A percentile compares a stretch with the other conserved stretches of the same genome.
Conservation (phyloP, 495 filamentous ascomycete species). For the Physcia stellaris region DNA sequence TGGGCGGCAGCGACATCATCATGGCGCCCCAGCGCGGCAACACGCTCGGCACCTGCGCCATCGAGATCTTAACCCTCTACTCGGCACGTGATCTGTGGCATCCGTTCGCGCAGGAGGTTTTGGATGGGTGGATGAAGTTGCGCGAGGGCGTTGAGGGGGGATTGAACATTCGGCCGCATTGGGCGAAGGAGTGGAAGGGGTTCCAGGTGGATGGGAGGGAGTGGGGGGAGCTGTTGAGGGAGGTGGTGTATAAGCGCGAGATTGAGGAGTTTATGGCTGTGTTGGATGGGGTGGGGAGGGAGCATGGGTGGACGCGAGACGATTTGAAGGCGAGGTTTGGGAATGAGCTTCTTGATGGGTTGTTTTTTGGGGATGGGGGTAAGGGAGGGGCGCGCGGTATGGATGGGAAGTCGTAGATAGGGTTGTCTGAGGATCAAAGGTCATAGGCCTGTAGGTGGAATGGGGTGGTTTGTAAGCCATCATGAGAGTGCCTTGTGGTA, state of each 20-base stretch:
- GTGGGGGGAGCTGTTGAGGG: constrained; percentile 22
- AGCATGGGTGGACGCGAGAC: constrained; percentile 31
- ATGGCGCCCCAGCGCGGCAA: constrained; percentile 39
- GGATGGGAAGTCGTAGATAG: too few relatives aligned
- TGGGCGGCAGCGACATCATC: constrained; percentile 29
- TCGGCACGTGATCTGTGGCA: constrained; percentile 29
- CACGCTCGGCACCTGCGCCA: constrained; percentile 29
- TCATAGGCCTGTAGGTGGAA: too few relatives aligned
- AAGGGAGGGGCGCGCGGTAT: too few relatives aligned
- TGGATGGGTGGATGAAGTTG: constrained; percentile 26
- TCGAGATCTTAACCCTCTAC: constrained; percentile 35
- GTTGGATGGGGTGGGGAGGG: constrained; percentile 25
- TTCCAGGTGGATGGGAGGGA: not conserved
- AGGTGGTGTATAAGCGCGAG: constrained; percentile 28
- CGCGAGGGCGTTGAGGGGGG: not conserved
- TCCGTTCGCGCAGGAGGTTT: constrained; percentile 29
- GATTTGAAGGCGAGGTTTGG: constrained; percentile 13
- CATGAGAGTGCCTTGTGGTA: too few relatives aligned
- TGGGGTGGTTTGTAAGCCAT: too few relatives aligned
- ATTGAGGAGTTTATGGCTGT: constrained; percentile 26
- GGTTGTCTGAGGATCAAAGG: too few relatives aligned
- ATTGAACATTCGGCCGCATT: constrained; percentile 36
- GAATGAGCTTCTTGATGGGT: not conserved
- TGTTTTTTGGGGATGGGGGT: too few relatives aligned
- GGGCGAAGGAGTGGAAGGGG: constrained; percentile 40